Base-by-base conservation (phyloP, 148 eudicot genomes). In the Nepenthes gracilis region DNA sequence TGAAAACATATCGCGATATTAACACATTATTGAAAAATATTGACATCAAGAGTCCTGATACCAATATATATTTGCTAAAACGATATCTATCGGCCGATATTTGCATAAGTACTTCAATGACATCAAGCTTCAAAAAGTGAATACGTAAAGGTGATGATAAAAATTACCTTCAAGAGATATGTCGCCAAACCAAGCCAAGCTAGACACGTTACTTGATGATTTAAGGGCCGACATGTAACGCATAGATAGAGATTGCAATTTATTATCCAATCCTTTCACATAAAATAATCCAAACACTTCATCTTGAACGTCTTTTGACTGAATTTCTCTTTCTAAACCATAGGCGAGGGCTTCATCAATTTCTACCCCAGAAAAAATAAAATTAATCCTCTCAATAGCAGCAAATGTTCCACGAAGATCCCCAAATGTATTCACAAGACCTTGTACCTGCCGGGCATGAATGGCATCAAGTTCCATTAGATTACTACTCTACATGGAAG, bases 361-460 rank as follows among this genome's bases (percentile, higher is more conserved):
- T 76, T 88, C 89, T 61, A 83, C 81, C 47, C 78, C 85, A 76
- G 84, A 82, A 66, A 93, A 73, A 75, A 88, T 78, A 15, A 91
- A 86, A 73, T 93, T 93, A 61, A 88, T 93, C 72, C 98, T 93
- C 75, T 93, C 98, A 14, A 81, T 67, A 70, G 98, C 96, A 69
- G 98, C 98, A 60, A 88, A 84, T 66, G 96, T 80, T 55, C 85
- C 95, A 66, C 96, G 96, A 65, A 93, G 94, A 79, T 93, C 98
- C 68, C 98, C 98, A 74, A 86, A 71, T n/a, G 98, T 83, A 72
- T 84, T 84, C 66, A 93, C 95, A 63, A 93, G 75, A 43, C 98
- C 98, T 93, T 93, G 98, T 63, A 93, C 98, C 98, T 93, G 75
- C 66, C 62, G 54, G 57, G 5, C 23, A 67, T 13, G 23, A 23